Percentiles rank a stretch among this genome's conserved stretches.
These are phyloP conservation scores for Aspergillus amoenus DNA, from an alignment of 2,329 filamentous ascomycete species.

Conservation along the genomic window DNA sequence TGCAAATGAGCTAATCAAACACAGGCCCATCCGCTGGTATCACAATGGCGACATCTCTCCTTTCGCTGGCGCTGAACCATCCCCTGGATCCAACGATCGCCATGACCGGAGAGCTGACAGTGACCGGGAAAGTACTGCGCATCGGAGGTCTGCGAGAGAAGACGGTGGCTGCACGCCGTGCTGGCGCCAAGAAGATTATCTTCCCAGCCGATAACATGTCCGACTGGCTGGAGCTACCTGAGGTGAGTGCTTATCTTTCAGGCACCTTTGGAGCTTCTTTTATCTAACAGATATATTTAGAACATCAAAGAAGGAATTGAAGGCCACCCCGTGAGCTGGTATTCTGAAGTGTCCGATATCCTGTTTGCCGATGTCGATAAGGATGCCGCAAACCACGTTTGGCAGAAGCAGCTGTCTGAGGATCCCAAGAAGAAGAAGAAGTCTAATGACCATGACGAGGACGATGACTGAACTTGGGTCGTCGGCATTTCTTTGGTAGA, in stretches of 20 bases:
- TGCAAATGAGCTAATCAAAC: slow-evolving; percentile 13
- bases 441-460: slow-evolving; percentile 23
- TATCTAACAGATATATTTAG: slow-evolving; percentile 49
- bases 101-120: slow-evolving; percentile 96
- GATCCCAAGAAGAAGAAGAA: slow-evolving; percentile 50
- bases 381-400: slow-evolving; percentile 68
- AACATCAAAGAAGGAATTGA: slow-evolving; percentile 98
- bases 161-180: slow-evolving; percentile 89
- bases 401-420: slow-evolving; percentile 63
- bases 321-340: slow-evolving; percentile 89
- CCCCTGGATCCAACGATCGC: slow-evolving; percentile 82
- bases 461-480: slow-evolving; percentile 25
- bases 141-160: slow-evolving; percentile 96
- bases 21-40: slow-evolving; percentile 80
- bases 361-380: slow-evolving; percentile 81
- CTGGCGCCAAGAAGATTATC: slow-evolving; percentile 88
- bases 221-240: slow-evolving; percentile 94
- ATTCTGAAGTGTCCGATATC: slow-evolving; percentile 86
- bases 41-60: slow-evolving; percentile 93
- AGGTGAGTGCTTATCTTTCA: slow-evolving; percentile 62
- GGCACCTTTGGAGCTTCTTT: slow-evolving; percentile 8
- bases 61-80: slow-evolving; percentile 78
- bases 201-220: slow-evolving; percentile 95
- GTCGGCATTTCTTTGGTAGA: slow-evolving; percentile 18
- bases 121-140: slow-evolving; percentile 92